Base-by-base conservation (phyloP, 768 basidiomycete genomes). In the Pulveroboletus sp. region DNA sequence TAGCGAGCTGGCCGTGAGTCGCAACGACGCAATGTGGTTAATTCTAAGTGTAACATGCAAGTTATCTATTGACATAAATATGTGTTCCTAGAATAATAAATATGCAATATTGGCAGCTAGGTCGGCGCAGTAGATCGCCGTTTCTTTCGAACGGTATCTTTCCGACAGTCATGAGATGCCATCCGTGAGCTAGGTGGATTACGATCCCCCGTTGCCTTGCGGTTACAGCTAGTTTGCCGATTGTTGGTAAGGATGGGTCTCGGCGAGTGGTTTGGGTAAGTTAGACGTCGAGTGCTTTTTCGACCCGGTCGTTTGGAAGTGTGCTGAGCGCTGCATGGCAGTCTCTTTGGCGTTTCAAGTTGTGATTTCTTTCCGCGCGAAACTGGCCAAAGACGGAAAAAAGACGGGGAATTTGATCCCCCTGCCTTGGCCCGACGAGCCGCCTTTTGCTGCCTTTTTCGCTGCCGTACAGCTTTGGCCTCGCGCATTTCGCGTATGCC, bases 401-500 rank as follows among this genome's bases (percentile, higher is more conserved):
- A 19, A 35, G 45, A 47, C 25, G n/a, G n/a, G n/a, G n/a, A n/a
- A n/a, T 50, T 53, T 14, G 57, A 44, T 34, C 23, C n/a, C 13
- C 43, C 54, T 27, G 48, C 38, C 51, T 54, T 61, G 35, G 51
- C 58, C 38, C 23, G 53, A 34, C 55, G 53, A 31, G 51, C 53
- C 50, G 53, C 56, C 40, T 40, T 57, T 19, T 41, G 65, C 59
- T 52, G 56, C 46, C 57, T 61, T 53, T 72, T 63, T 51, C 31
- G 49, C 47, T 68, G 65, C 53, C 59, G 61, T 36, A 52, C 59
- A 44, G 62, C 62, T 53, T 65, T 67, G 17, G 86, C 85, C 24
- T 76, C 76, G 42, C 70, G 71, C 82, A 88, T 88, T 66, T 89
- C 87, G 43, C 72, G 73, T 63, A 87, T 87, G 39, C 87, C 87